These are phyloP conservation scores for Wickerhamiella allomyrinae DNA, from an alignment of 805 yeast species.

Conservation along the genomic window DNA sequence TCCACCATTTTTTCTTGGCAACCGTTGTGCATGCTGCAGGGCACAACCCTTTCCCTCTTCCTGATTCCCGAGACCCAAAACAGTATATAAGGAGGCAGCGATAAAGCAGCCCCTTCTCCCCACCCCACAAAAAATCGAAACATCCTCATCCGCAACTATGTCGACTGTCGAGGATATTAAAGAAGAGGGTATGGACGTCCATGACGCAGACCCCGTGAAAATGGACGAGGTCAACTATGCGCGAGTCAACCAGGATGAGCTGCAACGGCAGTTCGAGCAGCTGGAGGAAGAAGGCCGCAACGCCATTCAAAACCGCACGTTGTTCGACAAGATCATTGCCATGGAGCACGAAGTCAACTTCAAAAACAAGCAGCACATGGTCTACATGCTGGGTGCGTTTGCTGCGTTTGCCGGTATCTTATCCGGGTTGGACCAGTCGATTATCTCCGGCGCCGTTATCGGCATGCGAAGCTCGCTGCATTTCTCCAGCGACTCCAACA, in stretches of 20 bases:
- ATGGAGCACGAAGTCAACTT: slow-evolving; percentile 1
- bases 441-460: slow-evolving; percentile 48
- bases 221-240: neutral
- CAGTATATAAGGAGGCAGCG: neutral
- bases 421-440: slow-evolving; percentile 54
- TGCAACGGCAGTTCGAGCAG: neutral
- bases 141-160: too few relatives aligned
- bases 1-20: too few relatives aligned
- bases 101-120: too few relatives aligned
- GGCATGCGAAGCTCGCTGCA: slow-evolving; percentile 33
- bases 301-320: neutral
- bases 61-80: neutral
- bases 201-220: neutral
- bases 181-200: neutral
- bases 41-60: neutral
- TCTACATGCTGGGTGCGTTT: slow-evolving; percentile 33
- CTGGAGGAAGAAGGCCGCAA: slow-evolving; percentile 1
- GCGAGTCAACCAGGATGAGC: neutral
- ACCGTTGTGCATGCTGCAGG: neutral
- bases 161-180: neutral
- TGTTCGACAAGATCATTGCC: slow-evolving; percentile 1
- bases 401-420: slow-evolving; percentile 52
- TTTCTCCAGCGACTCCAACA: slow-evolving; percentile 24
- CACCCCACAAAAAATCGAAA: neutral
- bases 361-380: neutral